These are phyloP conservation scores for Aspergillus chevalieri DNA, from an alignment of 2,329 filamentous ascomycete genomes.

Conservation along the genomic window DNA sequence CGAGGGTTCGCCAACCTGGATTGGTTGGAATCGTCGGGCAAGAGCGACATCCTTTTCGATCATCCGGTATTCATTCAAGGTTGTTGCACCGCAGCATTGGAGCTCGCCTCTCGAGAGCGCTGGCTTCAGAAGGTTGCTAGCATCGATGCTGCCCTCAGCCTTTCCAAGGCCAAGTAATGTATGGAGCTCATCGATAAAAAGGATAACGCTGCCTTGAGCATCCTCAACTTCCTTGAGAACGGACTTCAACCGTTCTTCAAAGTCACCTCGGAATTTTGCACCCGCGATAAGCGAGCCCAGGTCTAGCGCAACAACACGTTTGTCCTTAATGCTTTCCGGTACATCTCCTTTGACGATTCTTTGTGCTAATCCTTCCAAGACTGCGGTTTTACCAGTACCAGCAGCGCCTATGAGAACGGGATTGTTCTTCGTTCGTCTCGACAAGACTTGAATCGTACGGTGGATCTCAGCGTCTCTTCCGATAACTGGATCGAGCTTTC, in stretches of 20 bases:
- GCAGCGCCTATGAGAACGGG: conserved; percentile 89
- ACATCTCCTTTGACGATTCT: conserved; percentile 89
- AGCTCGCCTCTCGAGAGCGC: conserved; percentile 87
- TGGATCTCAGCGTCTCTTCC: conserved; percentile 88
- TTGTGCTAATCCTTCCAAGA: conserved; percentile 82
- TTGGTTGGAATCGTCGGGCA: conserved; percentile 88
- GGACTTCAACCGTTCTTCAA: conserved; percentile 87
- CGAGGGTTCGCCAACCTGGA: conserved; percentile 82
- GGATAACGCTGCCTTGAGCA: conserved; percentile 79
- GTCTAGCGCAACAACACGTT: conserved; percentile 79
- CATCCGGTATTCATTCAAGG: conserved; percentile 79
- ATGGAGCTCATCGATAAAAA: conserved; percentile 94
- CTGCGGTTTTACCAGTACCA: conserved; percentile 89
- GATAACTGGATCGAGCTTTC: conserved; percentile 93
- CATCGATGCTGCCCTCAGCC: conserved; percentile 92
- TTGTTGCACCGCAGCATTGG: conserved; percentile 93
- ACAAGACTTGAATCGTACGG: conserved; percentile 88
- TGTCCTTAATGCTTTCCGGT: conserved; percentile 92
- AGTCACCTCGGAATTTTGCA: conserved; percentile 91
- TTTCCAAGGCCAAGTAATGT: conserved; percentile 88
- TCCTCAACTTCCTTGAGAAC: conserved; percentile 88
- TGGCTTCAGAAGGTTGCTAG: conserved; percentile 89
- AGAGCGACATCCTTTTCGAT: conserved; percentile 96
- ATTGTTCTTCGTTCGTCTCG: conserved; percentile 89
- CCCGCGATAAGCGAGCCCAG: conserved; percentile 90